Conservation (phyloP, 305 asterid species). For the Fraxinus xanthoxyloides region DNA sequence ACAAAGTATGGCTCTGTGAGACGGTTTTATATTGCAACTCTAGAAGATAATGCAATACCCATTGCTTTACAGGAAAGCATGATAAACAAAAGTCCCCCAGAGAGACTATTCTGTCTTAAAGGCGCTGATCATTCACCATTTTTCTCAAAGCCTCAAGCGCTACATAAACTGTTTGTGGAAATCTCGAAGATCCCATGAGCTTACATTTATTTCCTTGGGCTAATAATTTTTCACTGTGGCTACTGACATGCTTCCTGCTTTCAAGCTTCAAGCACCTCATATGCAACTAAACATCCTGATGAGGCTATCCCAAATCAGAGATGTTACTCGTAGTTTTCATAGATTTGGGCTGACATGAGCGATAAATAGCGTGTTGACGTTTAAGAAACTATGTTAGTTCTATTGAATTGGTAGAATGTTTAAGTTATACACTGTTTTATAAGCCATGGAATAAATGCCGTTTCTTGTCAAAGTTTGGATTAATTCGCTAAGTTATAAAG, state of each 20-base stretch:
- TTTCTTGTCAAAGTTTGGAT: background rate
- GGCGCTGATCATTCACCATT: slow-evolving; percentile 96
- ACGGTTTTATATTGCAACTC: slow-evolving; percentile 70
- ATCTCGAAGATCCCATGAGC: slow-evolving; percentile 64
- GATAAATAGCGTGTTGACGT: background rate
- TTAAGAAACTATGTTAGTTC: background rate
- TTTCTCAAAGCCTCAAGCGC: slow-evolving; percentile 95
- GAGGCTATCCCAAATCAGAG: background rate
- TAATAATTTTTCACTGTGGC: background rate
- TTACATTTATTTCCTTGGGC: background rate
- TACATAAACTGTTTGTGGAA: slow-evolving; percentile 73
- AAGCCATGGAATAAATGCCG: background rate
- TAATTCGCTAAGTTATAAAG: background rate
- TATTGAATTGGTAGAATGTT: background rate
- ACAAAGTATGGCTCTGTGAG: slow-evolving; percentile 72
- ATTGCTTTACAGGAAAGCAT: slow-evolving; percentile 64
- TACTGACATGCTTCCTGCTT: background rate
- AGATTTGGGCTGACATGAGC: background rate
- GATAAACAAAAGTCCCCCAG: slow-evolving; percentile 65
- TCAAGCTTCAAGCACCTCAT: background rate
- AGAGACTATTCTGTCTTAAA: slow-evolving; percentile 65
- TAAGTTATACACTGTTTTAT: background rate
- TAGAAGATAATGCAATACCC: slow-evolving; percentile 91
- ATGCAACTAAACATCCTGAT: background rate
- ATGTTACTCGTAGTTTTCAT: background rate